Conservation (phyloP, 2,329 filamentous ascomycete species). For the Curvularia sp. region DNA sequence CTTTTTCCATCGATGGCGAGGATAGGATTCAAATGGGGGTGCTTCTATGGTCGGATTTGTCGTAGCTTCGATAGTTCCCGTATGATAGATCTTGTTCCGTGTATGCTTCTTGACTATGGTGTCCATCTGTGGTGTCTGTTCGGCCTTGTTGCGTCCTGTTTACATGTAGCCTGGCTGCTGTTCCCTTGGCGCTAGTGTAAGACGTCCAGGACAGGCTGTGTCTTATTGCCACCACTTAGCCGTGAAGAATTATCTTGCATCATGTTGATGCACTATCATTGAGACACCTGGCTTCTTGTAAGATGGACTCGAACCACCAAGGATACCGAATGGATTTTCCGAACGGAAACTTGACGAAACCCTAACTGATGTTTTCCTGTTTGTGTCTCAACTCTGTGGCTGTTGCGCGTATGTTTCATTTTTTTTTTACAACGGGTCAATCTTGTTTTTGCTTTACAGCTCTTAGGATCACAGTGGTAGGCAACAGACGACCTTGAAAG, state of each 20-base stretch:
- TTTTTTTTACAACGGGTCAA: slow-evolving; percentile 29
- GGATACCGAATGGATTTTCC: neutral
- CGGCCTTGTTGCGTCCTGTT: neutral
- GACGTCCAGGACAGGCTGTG: neutral
- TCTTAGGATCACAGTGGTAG: neutral
- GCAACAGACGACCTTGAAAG: neutral
- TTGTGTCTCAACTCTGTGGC: neutral
- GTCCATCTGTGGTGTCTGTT: neutral
- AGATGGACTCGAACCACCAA: neutral
- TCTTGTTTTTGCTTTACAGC: neutral
- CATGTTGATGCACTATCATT: neutral
- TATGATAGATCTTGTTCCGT: slow-evolving; percentile 36
- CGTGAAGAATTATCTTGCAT: neutral
- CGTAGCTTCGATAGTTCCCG: slow-evolving; percentile 37
- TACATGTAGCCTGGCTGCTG: neutral
- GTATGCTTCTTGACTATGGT: neutral
- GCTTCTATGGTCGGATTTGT: slow-evolving; percentile 34
- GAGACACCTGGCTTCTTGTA: neutral
- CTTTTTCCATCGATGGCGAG: slow-evolving; percentile 37
- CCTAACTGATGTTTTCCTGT: no score
- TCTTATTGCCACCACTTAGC: neutral
- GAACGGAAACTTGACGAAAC: neutral
- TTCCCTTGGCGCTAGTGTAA: neutral
- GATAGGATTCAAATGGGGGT: slow-evolving; percentile 32
- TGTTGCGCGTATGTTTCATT: slow-evolving; percentile 40